Evolutionary conservation across 768 basidiomycete genomes (phyloP).

Genomic region (Kwoniella bestiolae): DNA sequence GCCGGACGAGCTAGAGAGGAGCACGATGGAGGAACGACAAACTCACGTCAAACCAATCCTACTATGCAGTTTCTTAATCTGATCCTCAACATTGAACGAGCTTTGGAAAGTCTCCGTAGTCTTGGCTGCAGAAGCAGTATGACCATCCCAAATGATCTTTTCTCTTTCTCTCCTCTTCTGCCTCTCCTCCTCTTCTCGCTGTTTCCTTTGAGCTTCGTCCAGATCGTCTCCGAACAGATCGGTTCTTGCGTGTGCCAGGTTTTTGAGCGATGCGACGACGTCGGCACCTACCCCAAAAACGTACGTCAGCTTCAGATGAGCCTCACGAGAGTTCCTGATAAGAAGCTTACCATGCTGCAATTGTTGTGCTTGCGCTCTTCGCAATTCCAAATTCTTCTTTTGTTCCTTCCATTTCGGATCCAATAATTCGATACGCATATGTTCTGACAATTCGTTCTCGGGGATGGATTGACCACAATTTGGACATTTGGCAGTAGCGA

Average conservation of each 20-base stretch:
- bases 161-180: slow-evolving; percentile 84
- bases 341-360: slow-evolving; percentile 54
- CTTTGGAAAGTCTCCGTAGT: slow-evolving; percentile 92
- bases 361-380: slow-evolving; percentile 67
- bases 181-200: slow-evolving; percentile 81
- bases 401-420: slow-evolving; percentile 99
- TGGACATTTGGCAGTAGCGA: slow-evolving; percentile 80
- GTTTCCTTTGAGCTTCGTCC: slow-evolving; percentile 78
- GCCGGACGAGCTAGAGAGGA: neutral
- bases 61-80: slow-evolving; percentile 94
- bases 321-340: neutral
- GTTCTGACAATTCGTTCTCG: slow-evolving; percentile 92
- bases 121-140: slow-evolving; percentile 88
- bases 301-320: neutral
- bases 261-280: slow-evolving; percentile 88
- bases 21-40: neutral
- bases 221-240: slow-evolving; percentile 95
- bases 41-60: slow-evolving; percentile 61
- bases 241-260: slow-evolving; percentile 90
- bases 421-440: slow-evolving; percentile 96
- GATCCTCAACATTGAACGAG: slow-evolving; percentile 93
- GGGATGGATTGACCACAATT: slow-evolving; percentile 97
- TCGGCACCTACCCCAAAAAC: slow-evolving; percentile 67
- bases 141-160: slow-evolving; percentile 98
- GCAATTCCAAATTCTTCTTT: slow-evolving; percentile 81